Conservation (phyloP, 2,329 filamentous ascomycete species). For the Monilinia vaccinii-corymbosi region DNA sequence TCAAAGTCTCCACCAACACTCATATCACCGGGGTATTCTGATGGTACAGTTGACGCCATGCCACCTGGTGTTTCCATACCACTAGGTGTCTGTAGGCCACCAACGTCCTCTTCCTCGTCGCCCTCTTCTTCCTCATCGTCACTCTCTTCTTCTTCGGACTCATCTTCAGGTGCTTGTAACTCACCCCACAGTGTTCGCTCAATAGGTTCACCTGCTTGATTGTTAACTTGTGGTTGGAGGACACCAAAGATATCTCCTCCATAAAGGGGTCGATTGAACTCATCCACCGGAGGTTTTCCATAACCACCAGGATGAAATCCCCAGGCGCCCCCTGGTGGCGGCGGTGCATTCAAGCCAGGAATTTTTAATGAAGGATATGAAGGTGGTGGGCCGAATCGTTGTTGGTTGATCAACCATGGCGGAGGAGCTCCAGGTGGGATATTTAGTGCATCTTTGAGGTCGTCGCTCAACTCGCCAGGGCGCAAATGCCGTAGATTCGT, state of each 20-base stretch:
- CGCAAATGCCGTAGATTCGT: conserved; percentile 86
- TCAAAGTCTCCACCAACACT: conserved; percentile 82
- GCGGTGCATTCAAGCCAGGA: conserved; percentile 85
- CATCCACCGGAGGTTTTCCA: conserved; percentile 91
- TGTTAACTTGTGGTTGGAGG: conserved; percentile 49
- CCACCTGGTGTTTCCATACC: conserved; percentile 76
- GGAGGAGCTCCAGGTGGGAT: conserved; percentile 90
- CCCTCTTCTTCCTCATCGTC: conserved; percentile 63
- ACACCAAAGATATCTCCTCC: conserved; percentile 93
- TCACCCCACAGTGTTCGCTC: conserved; percentile 91
- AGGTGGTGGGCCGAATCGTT: conserved; percentile 84
- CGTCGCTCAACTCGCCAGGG: conserved; percentile 81
- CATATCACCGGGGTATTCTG: conserved; percentile 67
- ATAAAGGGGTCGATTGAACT: conserved; percentile 83
- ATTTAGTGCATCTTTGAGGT: conserved; percentile 83
- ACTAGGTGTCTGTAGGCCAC: conserved; percentile 63
- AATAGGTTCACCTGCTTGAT: conserved; percentile 64
- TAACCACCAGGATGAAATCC: conserved; percentile 93
- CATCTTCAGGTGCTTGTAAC: conserved; percentile 69
- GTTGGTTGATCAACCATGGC: conserved; percentile 95
- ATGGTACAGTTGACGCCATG: conserved; percentile 69
- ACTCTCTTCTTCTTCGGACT: conserved; percentile 55
- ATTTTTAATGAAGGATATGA: conserved; percentile 95
- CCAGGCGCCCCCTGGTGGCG: conserved; percentile 82
- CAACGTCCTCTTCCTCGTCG: conserved; percentile 50